A percentile compares a stretch with the other conserved stretches of the same genome.
phyloP scores from a whole-genome alignment of 2,329 filamentous ascomycete species.

The Lasiodiplodia sp. region DNA sequence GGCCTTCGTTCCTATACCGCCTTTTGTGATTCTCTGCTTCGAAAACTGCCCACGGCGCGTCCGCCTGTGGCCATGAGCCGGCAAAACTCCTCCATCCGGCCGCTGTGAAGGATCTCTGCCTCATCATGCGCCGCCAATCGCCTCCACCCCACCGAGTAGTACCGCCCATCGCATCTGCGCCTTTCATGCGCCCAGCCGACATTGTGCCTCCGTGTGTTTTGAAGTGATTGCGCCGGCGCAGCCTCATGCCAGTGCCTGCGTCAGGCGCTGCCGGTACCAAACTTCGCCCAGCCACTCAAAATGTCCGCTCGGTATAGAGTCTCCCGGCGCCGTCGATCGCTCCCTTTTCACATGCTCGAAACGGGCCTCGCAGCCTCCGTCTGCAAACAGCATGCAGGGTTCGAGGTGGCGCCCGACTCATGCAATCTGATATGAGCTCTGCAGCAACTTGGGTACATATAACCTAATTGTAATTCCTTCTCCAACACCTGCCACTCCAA shows the following conservation, averaged over 20 bases:
- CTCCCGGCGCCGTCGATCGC: slow-evolving; percentile 19
- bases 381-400: neutral
- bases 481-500: slow-evolving; percentile 13
- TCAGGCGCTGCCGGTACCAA: slow-evolving; percentile 23
- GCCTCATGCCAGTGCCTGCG: slow-evolving; percentile 25
- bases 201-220: slow-evolving; percentile 17
- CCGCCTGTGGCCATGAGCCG: slow-evolving; percentile 1
- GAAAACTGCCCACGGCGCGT: neutral
- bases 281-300: slow-evolving; percentile 18
- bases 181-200: slow-evolving; percentile 22
- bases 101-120: slow-evolving; percentile 6
- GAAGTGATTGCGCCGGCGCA: slow-evolving; percentile 19
- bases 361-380: slow-evolving; percentile 10
- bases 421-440: neutral
- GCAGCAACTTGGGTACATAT: neutral
- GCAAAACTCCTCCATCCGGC: neutral
- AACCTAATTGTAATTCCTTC: neutral
- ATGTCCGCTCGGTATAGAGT: slow-evolving; percentile 12
- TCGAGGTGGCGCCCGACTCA: neutral
- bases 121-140: slow-evolving; percentile 25
- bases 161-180: neutral
- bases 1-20: slow-evolving; percentile 22
- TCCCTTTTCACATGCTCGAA: slow-evolving; percentile 17
- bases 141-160: neutral
- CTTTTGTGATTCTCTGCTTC: neutral